These are phyloP conservation scores for Ceratocystis destructans DNA, from an alignment of 2,329 filamentous ascomycete species.

Conservation along the genomic window DNA sequence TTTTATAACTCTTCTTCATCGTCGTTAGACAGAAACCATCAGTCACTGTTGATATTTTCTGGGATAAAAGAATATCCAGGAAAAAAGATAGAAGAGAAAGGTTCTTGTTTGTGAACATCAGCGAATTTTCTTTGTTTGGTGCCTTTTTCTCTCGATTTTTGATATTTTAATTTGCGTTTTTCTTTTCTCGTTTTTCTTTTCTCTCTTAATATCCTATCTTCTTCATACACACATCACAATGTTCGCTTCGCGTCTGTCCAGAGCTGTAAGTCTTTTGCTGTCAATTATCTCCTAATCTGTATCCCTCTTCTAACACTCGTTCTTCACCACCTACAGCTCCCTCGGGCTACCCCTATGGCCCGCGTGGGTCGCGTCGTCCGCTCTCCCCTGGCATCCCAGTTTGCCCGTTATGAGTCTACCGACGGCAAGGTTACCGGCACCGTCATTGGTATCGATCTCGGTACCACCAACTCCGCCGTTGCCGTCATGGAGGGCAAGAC, in stretches of 20 bases:
- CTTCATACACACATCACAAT: conserved; percentile 38
- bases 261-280: conserved; percentile 49
- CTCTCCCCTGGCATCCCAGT: conserved; percentile 57
- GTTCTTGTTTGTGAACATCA: conserved; percentile 12
- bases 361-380: conserved; percentile 49
- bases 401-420: conserved; percentile 66
- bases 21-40: neutral
- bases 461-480: conserved; percentile 95
- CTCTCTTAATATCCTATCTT: conserved; percentile 26
- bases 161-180: conserved; percentile 24
- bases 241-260: conserved; percentile 57
- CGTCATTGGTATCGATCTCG: conserved; percentile 96
- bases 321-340: conserved; percentile 41
- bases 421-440: conserved; percentile 83
- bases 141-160: conserved; percentile 20
- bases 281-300: neutral
- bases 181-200: conserved; percentile 24
- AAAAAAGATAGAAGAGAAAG: conserved; percentile 4
- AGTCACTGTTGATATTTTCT: neutral
- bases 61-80: neutral
- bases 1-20: too few species aligned
- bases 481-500: conserved; percentile 95
- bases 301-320: neutral
- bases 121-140: conserved; percentile 11
- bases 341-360: conserved; percentile 57